A percentile compares a stretch with the other conserved stretches of the same genome.
Conservation (phyloP, 148 eudicot species). For the Arctostaphylos glauca region DNA sequence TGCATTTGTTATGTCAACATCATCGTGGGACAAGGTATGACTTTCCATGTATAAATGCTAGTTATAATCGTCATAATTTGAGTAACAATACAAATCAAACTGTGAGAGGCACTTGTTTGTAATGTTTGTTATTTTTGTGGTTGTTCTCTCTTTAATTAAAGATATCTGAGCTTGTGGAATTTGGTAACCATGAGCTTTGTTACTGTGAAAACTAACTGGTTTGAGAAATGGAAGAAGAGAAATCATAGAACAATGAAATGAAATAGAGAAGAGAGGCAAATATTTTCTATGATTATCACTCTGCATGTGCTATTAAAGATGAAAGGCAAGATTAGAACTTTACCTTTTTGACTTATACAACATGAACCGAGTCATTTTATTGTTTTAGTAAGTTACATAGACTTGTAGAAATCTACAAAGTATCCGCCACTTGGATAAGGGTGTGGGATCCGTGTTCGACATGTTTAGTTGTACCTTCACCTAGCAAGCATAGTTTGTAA, state of each 20-base stretch:
- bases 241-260: not conserved
- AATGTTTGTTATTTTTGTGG: not conserved
- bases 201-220: not conserved
- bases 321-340: not conserved
- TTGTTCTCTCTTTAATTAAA: not conserved
- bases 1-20: constrained; percentile 33
- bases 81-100: not conserved
- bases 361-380: not conserved
- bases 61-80: not conserved
- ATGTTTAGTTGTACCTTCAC: not conserved
- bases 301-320: not conserved
- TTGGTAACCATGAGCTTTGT: not conserved
- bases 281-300: not conserved
- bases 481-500: not conserved
- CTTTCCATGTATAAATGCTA: not conserved
- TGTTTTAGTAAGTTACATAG: not conserved
- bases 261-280: not conserved
- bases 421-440: not conserved
- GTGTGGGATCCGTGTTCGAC: not conserved
- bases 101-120: not conserved
- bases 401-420: not conserved
- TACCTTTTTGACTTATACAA: not conserved
- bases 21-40: constrained; percentile 77
- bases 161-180: not conserved
- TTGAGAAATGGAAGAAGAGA: not conserved